These are phyloP conservation scores for Acmispon strigosus DNA, from an alignment of 306 rosid species.

Conservation along the genomic window DNA sequence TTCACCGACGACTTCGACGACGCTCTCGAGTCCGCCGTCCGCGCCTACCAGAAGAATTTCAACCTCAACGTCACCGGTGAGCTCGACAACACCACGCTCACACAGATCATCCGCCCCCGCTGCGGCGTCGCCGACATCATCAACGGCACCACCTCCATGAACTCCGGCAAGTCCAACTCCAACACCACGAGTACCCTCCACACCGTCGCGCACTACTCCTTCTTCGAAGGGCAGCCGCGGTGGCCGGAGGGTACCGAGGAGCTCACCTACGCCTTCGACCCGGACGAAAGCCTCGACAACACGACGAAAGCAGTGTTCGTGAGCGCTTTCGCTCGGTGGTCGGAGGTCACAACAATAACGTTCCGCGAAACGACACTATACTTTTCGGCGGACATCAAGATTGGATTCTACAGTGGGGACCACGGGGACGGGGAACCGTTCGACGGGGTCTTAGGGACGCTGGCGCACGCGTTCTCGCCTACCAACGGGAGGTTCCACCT, in stretches of 20 bases:
- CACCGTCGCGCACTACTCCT: slow-evolving; percentile 59
- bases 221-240: slow-evolving; percentile 47
- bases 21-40: slow-evolving; percentile 41
- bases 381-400: slow-evolving; percentile 34
- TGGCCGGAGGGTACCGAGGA: slow-evolving; percentile 53
- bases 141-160: slow-evolving; percentile 63
- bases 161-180: slow-evolving; percentile 40
- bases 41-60: slow-evolving; percentile 68
- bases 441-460: slow-evolving; percentile 70
- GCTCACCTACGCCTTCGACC: slow-evolving; percentile 57
- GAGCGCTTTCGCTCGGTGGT: slow-evolving; percentile 57
- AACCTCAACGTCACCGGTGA: slow-evolving; percentile 73
- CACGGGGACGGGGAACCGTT: slow-evolving; percentile 93
- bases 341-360: slow-evolving; percentile 51
- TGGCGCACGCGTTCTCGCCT: slow-evolving; percentile 89
- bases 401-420: slow-evolving; percentile 62
- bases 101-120: slow-evolving; percentile 40
- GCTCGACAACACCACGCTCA: slow-evolving; percentile 46
- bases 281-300: slow-evolving; percentile 32
- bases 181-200: too few relatives aligned
- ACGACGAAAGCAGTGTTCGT: slow-evolving; percentile 41
- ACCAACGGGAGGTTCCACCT: slow-evolving; percentile 69
- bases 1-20: slow-evolving; percentile 72
- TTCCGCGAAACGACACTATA: slow-evolving; percentile 36
- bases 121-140: slow-evolving; percentile 75